Conservation (phyloP, 805 yeast species). For the Kodamaea kaohsiungensis region DNA sequence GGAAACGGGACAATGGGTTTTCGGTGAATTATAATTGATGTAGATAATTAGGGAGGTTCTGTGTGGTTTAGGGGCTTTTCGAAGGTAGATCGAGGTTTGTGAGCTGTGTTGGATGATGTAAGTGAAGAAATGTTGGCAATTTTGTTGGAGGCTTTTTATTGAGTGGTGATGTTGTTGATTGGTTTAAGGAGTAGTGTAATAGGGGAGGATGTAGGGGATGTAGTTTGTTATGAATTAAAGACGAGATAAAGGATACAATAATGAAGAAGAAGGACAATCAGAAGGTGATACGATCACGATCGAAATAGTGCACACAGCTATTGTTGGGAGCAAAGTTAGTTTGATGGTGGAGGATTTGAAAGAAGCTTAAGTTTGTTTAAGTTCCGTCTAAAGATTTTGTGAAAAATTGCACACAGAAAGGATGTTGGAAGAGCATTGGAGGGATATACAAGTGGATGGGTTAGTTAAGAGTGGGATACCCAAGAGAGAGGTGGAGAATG, state of each 20-base stretch:
- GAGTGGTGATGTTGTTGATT: too few species aligned
- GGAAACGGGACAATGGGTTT: not conserved
- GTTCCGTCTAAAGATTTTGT: not conserved
- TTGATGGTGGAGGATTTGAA: not conserved
- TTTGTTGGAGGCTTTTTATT: too few species aligned
- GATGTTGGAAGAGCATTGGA: constrained; percentile 11
- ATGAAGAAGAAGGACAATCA: not conserved
- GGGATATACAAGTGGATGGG: constrained; percentile 3
- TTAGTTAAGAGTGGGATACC: constrained; percentile 8
- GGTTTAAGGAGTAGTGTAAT: too few species aligned
- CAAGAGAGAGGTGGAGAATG: not conserved
- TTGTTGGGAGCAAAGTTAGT: not conserved
- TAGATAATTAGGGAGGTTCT: not conserved
- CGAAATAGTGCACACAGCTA: not conserved
- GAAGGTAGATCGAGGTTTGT: too few species aligned
- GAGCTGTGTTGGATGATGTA: not conserved
- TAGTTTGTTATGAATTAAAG: not conserved
- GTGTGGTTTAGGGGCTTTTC: not conserved
- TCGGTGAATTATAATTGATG: not conserved
- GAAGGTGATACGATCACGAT: not conserved
- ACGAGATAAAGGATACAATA: not conserved
- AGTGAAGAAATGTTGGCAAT: too few species aligned
- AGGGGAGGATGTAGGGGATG: too few species aligned
- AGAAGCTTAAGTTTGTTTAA: not conserved
- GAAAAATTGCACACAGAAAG: not conserved